Evolutionary conservation across 2,329 filamentous ascomycete genomes (phyloP), one percentile per base, ranked within the genome.

Genomic region (Leptosphaerulina australis): DNA sequence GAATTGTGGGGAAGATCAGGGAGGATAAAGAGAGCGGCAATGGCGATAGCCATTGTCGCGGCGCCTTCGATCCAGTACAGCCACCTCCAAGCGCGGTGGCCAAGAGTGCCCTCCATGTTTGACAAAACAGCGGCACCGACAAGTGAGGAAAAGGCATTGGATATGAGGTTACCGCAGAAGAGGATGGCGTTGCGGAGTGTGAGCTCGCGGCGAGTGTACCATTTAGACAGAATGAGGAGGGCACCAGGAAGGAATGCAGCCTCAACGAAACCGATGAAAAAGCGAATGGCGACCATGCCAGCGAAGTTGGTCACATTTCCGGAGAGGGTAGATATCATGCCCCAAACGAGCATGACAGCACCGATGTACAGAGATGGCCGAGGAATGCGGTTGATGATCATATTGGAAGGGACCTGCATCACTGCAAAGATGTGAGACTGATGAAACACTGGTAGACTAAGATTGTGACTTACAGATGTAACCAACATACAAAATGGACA

Each of bases 151-250:
- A 80, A 77, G 9, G 70, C 74, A 40, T 72, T 75, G 4, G 76
- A 75, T 21, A 77, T 68, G 12, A 74, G 63, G 48, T 73, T 76
- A 11, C 74, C 76, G 28, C 71, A 75, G 64, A 76, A 73, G 14
- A 77, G 62, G 35, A 74, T 67, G 6, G 74, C 69, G 39, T 73
- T 73, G 8, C 73, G 67, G 1, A 68, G 64, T 5, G 71, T 72
- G 28, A 75, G 62, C 48, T 76, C 73, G 39, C 80, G 78, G 37
- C 83, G 78, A 1, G 84, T 87, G 68, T 88, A 88, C 80, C 84
- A 88, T 59, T 86, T 84, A 0, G 82, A 84, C 15, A 88, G 76
- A 35, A 87, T 82, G 33, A 86, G 76, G 9, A 87, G 76, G 0
- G 82, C 82, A 31, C 85, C 85, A 0, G 85, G 85, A 20, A 86